Evolutionary conservation across 257 asterid species (phyloP).

Genomic region (Penstemon newberryi): DNA sequence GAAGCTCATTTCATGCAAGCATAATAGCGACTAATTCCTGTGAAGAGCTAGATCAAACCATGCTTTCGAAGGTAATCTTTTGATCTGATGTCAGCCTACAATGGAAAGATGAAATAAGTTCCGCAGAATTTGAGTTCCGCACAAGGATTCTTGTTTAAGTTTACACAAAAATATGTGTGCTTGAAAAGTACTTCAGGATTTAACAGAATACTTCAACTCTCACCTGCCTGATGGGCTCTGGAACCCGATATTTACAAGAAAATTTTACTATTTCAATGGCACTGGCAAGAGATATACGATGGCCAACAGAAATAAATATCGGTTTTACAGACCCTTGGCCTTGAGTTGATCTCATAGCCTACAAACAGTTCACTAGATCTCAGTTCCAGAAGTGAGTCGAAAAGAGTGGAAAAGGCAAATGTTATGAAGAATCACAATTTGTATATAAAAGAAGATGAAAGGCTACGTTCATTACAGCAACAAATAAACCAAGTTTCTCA

Average conservation of each 20-base stretch:
- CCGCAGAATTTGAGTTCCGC: conserved; percentile 16
- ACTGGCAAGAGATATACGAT: conserved; percentile 65
- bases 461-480: not conserved
- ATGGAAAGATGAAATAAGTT: not conserved
- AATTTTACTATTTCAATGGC: conserved; percentile 60
- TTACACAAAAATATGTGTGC: not conserved
- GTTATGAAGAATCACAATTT: not conserved
- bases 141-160: not conserved
- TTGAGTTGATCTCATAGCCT: conserved; percentile 72
- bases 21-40: not conserved
- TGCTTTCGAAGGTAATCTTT: conserved; percentile 42
- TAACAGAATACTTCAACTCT: conserved; percentile 14
- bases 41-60: conserved; percentile 34
- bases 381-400: not conserved
- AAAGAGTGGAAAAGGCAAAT: not conserved
- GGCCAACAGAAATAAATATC: conserved; percentile 81
- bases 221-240: conserved; percentile 94
- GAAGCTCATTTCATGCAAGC: not conserved
- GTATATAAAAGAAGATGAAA: not conserved
- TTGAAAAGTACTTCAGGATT: not conserved
- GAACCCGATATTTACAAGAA: conserved; percentile 71
- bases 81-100: conserved; percentile 62
- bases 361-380: conserved; percentile 27
- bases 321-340: conserved; percentile 67
- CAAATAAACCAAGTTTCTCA: conserved; percentile 30